Evolutionary conservation across 768 basidiomycete genomes (phyloP).

Genomic region (Lactifluus echinatus): DNA sequence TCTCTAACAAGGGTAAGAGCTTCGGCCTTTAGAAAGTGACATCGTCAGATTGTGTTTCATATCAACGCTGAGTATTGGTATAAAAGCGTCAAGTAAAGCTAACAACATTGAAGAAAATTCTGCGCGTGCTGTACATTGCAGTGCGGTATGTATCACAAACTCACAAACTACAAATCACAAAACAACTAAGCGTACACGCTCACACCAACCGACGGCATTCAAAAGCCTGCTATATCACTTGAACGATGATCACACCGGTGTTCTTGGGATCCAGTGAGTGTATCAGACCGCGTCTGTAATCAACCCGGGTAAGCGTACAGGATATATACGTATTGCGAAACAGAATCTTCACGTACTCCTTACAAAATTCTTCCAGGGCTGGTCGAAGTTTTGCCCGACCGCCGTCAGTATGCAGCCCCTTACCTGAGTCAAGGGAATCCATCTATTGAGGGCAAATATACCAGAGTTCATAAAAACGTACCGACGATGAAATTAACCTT

Average conservation of each 20-base stretch:
- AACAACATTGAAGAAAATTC: neutral
- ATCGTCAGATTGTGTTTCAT: neutral
- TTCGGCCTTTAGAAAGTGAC: neutral
- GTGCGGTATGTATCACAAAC: too few relatives aligned
- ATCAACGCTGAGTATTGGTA: neutral
- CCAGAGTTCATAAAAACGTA: neutral
- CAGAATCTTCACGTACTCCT: neutral
- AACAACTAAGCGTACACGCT: too few relatives aligned
- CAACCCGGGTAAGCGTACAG: neutral
- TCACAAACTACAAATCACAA: too few relatives aligned
- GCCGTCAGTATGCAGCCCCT: neutral
- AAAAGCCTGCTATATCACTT: neutral
- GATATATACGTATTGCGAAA: neutral
- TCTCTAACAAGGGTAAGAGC: too few relatives aligned
- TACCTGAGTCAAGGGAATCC: neutral
- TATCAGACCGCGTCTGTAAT: neutral
- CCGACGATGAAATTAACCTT: conserved; percentile 4
- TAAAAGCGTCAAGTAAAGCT: neutral
- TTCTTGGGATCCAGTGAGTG: conserved; percentile 2
- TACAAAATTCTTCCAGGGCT: neutral
- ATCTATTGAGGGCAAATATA: neutral
- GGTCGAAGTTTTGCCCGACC: conserved; percentile 4
- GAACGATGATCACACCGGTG: conserved; percentile 8
- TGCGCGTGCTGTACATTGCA: neutral
- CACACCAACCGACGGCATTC: too few relatives aligned